Evolutionary conservation across 2,329 filamentous ascomycete species (phyloP), one percentile per base, ranked within the genome.

Genomic region (Colletotrichum trifolii): DNA sequence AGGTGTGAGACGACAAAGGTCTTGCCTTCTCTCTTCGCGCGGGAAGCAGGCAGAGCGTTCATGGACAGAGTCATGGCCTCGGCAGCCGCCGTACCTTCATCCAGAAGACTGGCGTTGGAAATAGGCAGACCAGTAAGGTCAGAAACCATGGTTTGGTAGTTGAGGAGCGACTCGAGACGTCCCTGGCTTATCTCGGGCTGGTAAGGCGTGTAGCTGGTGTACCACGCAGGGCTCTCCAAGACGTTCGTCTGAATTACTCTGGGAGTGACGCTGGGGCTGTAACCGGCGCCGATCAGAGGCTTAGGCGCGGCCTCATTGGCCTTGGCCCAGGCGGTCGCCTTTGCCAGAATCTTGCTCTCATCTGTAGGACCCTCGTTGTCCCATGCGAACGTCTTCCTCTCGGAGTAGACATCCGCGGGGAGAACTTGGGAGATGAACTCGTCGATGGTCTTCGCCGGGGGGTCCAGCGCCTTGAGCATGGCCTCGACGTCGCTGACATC

Each of bases 141-240:
- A 2, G 90, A 89, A 8, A 97, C 91, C 82, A 98, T 85, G 15
- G 95, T 98, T 83, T 98, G 95, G 82, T 94, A 98, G 83, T 98
- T 98, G 68, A 98, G 83, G 58, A 98, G 82, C 6, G 93, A 97
- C 83, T 97, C 93, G 67, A 98, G 80, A 60, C 95, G 89, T 40
- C 95, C 95, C 80, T 98, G 95, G 76, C 94, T 97, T 82, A 98
- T 97, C 81, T 98, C 95, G 2, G 95, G 91, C 81, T 98, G 95
- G 79, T 97, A 98, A 13, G 95, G 95, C 0, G 95, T 97, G 78
- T 98, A 97, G 80, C 94, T 97, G 45, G 95, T 98, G 78, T 98
- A 98, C 95, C 95, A 98, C 9, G 90, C 94, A 6, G 95, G 95
- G 76, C 91, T 95, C 83, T 98, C 94, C 64, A 98, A 82, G 5